These are phyloP conservation scores for Fusarium sp. DNA, from an alignment of 2,329 filamentous ascomycete genomes.

Conservation along the genomic window DNA sequence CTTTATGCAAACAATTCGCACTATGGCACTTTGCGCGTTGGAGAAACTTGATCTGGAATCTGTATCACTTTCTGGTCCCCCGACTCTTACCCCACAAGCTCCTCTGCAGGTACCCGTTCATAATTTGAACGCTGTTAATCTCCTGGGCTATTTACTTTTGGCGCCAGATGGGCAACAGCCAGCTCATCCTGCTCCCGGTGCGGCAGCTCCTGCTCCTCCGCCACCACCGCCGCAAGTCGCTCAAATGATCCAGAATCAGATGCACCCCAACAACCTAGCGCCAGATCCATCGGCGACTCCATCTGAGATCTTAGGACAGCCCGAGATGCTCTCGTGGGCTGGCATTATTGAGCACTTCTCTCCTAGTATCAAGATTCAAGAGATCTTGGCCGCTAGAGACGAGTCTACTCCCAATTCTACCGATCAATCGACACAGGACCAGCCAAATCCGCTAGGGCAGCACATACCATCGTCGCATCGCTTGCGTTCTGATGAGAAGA, in stretches of 20 bases:
- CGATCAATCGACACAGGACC: slow-evolving; percentile 11
- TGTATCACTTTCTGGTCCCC: slow-evolving; percentile 69
- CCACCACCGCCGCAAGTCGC: background rate
- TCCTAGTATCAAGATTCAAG: slow-evolving; percentile 49
- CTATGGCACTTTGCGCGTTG: slow-evolving; percentile 60
- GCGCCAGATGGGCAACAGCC: slow-evolving; percentile 5
- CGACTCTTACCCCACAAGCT: slow-evolving; percentile 44
- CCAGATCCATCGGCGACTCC: slow-evolving; percentile 5
- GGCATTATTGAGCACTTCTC: slow-evolving; percentile 58
- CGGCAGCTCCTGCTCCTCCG: background rate
- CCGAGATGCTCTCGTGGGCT: slow-evolving; percentile 53
- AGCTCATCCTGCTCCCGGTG: background rate
- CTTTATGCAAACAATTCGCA: slow-evolving; percentile 62
- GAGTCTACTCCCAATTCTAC: background rate
- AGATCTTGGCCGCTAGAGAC: slow-evolving; percentile 28
- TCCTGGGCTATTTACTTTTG: slow-evolving; percentile 31
- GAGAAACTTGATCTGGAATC: slow-evolving; percentile 69
- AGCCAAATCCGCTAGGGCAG: slow-evolving; percentile 13
- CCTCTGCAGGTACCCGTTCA: slow-evolving; percentile 39
- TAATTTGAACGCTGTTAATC: slow-evolving; percentile 17
- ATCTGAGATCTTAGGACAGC: slow-evolving; percentile 40
- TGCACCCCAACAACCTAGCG: background rate
- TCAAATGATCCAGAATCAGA: background rate
- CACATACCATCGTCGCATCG: slow-evolving; percentile 40
- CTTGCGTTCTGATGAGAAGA: slow-evolving; percentile 45